Conservation (phyloP, 306 rosid species). For the Benincasa hispida region DNA sequence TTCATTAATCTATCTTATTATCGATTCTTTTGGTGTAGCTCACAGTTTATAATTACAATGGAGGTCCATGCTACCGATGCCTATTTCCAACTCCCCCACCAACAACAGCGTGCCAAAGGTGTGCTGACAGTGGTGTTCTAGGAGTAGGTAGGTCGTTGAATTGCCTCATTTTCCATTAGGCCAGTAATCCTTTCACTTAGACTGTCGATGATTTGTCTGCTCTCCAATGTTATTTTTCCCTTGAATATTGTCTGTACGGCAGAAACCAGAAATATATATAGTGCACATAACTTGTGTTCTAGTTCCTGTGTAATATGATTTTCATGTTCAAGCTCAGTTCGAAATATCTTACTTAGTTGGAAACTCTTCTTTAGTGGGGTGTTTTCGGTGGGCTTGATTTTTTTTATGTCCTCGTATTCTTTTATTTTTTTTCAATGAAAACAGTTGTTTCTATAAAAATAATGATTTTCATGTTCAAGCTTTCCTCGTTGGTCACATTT, state of each 20-base stretch:
- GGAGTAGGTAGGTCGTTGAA: conserved; percentile 62
- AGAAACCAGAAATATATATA: neutral
- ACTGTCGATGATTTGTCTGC: neutral
- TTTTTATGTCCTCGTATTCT: too few relatives aligned
- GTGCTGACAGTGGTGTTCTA: conserved; percentile 86
- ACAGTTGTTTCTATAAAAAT: too few relatives aligned
- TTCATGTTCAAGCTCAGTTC: neutral
- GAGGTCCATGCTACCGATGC: conserved; percentile 90
- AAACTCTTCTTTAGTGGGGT: too few relatives aligned
- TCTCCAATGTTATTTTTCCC: neutral
- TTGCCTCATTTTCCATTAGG: neutral
- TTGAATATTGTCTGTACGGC: neutral
- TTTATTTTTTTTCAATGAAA: too few relatives aligned
- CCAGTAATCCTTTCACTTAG: neutral
- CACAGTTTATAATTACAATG: conserved; percentile 76
- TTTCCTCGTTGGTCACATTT: neutral
- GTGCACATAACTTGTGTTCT: neutral
- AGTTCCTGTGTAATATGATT: neutral
- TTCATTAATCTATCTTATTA: neutral
- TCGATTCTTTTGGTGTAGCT: conserved; percentile 37
- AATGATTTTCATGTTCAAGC: neutral
- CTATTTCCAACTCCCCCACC: conserved; percentile 95
- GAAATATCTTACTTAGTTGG: too few relatives aligned
- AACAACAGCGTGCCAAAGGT: conserved; percentile 87
- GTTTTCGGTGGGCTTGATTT: too few relatives aligned